Evolutionary conservation across 768 basidiomycete species (phyloP).

Genomic region (Sarcodon aspratus): DNA sequence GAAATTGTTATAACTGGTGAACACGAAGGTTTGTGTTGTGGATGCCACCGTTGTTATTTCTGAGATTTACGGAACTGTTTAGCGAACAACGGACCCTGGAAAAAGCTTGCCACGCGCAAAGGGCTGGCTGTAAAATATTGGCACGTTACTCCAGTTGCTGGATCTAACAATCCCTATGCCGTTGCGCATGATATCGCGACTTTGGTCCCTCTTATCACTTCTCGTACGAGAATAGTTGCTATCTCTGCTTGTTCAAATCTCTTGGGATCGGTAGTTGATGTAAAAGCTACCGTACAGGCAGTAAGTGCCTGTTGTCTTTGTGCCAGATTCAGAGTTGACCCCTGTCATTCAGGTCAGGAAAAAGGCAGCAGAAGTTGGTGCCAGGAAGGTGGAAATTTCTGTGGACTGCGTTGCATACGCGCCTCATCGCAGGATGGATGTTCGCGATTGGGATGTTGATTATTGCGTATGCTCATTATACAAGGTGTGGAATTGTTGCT

Average conservation of each 20-base stretch:
- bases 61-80: not conserved
- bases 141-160: conserved; percentile 31
- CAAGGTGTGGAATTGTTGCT: conserved; percentile 37
- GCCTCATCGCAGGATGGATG: conserved; percentile 62
- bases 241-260: conserved; percentile 71
- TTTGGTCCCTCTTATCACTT: conserved; percentile 48
- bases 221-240: conserved; percentile 61
- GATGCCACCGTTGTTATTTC: not conserved
- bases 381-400: conserved; percentile 50
- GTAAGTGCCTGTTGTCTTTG: conserved; percentile 10
- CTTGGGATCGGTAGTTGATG: conserved; percentile 52
- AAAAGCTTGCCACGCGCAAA: conserved; percentile 50
- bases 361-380: conserved; percentile 39
- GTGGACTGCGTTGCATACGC: conserved; percentile 77
- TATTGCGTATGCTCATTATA: conserved; percentile 64
- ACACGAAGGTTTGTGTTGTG: conserved; percentile 49
- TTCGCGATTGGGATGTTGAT: conserved; percentile 69
- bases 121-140: conserved; percentile 49
- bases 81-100: conserved; percentile 76
- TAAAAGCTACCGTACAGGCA: conserved; percentile 43
- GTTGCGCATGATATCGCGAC: conserved; percentile 40
- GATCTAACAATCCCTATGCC: conserved; percentile 51
- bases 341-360: conserved; percentile 16
- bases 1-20: conserved; percentile 74
- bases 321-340: not conserved